Base-by-base conservation (phyloP, 116 monocot species). In the Papilionanthe hybrid region DNA sequence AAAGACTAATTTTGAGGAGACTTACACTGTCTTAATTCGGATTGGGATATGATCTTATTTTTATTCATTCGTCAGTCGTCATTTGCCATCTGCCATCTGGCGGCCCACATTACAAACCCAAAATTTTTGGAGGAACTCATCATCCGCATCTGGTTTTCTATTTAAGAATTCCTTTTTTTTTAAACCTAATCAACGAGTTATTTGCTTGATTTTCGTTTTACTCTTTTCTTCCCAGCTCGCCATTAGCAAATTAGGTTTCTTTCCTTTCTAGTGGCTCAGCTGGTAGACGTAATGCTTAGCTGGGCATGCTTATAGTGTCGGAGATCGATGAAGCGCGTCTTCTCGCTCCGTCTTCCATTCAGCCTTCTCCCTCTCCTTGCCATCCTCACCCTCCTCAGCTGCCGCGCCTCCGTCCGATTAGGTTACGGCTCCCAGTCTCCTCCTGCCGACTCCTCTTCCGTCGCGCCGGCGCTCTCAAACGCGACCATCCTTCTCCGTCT, bases 341-440 rank as follows among this genome's bases (percentile, higher is more conserved):
- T 43, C 42, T 78, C 17, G 19, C 18, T 78, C 28, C 53, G 56
- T 8, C 37, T 78, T 17, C 78, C 23, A 4, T 58, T 78, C 42
- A 78, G 19, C 37, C 58, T 58, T 12, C 29, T 78, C 9, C 78
- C 53, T 8, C 76, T 78, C 55, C 37, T 78, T 7, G 28, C 58
- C 20, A 55, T 78, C 78, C 37, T 78, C 58, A 78, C 58, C 10
- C 27, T 78, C 37, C 78, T 78, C 41, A 55, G 30, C 9, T 32
- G 9, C 78, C 78, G 37, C 30, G 41, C 78, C 56, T 19, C 57
- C 57, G 2, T 78, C 17, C 78, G 53, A 18, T 37, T 5, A 2
- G 9, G 29, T 12, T 10, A 42, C 58, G 20, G 11, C n/a, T 78
- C 55, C 18, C 56, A 9, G 7, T 78, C 78, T 28, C 30, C 53